Evolutionary conservation across 2,329 filamentous ascomycete species (phyloP).

Genomic region (Harringtonia aguacate): DNA sequence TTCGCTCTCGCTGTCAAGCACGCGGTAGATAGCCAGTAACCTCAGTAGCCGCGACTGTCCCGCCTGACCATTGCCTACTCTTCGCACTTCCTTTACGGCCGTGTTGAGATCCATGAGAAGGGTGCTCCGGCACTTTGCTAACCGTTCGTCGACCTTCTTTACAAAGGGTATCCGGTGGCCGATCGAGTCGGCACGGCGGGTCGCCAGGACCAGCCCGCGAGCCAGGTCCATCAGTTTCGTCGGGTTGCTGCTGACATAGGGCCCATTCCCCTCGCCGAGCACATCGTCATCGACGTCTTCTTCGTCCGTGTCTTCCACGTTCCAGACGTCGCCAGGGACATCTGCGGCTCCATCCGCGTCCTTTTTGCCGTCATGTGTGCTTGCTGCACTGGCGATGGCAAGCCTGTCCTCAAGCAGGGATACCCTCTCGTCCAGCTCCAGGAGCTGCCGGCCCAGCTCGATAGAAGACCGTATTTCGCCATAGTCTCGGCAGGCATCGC

Average conservation of each 20-base stretch:
- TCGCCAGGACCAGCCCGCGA: slow-evolving; percentile 31
- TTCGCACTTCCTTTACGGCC: slow-evolving; percentile 31
- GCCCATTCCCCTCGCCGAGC: slow-evolving; percentile 17
- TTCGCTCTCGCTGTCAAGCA: slow-evolving; percentile 40
- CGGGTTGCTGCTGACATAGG: slow-evolving; percentile 33
- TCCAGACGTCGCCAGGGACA: not conserved
- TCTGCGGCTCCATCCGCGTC: slow-evolving; percentile 15
- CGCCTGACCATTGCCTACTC: slow-evolving; percentile 23
- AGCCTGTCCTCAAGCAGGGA: slow-evolving; percentile 52
- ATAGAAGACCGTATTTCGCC: slow-evolving; percentile 52
- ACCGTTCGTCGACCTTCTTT: slow-evolving; percentile 39
- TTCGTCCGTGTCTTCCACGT: slow-evolving; percentile 17
- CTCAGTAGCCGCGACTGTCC: slow-evolving; percentile 37
- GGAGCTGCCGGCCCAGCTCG: slow-evolving; percentile 47
- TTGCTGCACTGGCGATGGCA: slow-evolving; percentile 31
- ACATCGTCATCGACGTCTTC: slow-evolving; percentile 21
- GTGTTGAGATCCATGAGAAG: slow-evolving; percentile 44
- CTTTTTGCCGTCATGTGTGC: slow-evolving; percentile 9
- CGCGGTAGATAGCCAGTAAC: slow-evolving; percentile 41
- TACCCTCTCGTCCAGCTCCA: slow-evolving; percentile 57
- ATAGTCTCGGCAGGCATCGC: slow-evolving; percentile 54
- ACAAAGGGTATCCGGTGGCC: slow-evolving; percentile 39
- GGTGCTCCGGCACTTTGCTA: slow-evolving; percentile 43
- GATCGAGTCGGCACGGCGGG: slow-evolving; percentile 30
- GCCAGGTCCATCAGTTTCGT: slow-evolving; percentile 34